A percentile compares a stretch with the other conserved stretches of the same genome.
Conservation (phyloP, 768 basidiomycete species). For the Mycena olivaceomarginata region DNA sequence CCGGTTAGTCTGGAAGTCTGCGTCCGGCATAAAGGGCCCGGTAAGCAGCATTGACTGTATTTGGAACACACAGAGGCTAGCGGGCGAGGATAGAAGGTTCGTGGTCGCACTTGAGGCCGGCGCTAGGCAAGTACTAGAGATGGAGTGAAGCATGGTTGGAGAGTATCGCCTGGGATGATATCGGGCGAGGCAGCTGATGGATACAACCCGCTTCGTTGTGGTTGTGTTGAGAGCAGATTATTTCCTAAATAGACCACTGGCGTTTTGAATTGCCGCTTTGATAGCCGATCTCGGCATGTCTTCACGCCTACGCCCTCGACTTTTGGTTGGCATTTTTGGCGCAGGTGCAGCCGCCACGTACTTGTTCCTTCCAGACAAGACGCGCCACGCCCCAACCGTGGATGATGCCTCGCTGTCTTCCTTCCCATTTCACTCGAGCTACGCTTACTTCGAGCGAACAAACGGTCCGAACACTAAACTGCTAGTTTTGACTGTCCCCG, state of each 20-base stretch:
- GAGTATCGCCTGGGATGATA: constrained; percentile 18
- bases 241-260: constrained; percentile 25
- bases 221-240: background rate
- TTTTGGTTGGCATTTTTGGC: constrained; percentile 58
- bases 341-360: constrained; percentile 67
- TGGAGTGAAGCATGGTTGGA: constrained; percentile 32
- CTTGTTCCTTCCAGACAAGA: constrained; percentile 70
- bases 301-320: constrained; percentile 21
- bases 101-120: constrained; percentile 1
- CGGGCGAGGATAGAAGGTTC: constrained; percentile 20
- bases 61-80: background rate
- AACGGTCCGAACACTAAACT: constrained; percentile 78
- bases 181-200: background rate
- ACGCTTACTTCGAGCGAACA: constrained; percentile 72
- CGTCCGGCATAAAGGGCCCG: background rate
- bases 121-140: constrained; percentile 15
- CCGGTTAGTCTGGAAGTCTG: constrained; percentile 28
- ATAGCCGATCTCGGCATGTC: constrained; percentile 12
- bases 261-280: constrained; percentile 27
- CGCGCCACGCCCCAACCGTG: constrained; percentile 66
- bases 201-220: too few relatives aligned
- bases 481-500: constrained; percentile 76
- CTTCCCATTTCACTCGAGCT: constrained; percentile 76
- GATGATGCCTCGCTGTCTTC: constrained; percentile 60
- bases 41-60: constrained; percentile 10